phyloP scores from a whole-genome alignment of 2,329 filamentous ascomycete species.

The Corniculantispora saksenae region DNA sequence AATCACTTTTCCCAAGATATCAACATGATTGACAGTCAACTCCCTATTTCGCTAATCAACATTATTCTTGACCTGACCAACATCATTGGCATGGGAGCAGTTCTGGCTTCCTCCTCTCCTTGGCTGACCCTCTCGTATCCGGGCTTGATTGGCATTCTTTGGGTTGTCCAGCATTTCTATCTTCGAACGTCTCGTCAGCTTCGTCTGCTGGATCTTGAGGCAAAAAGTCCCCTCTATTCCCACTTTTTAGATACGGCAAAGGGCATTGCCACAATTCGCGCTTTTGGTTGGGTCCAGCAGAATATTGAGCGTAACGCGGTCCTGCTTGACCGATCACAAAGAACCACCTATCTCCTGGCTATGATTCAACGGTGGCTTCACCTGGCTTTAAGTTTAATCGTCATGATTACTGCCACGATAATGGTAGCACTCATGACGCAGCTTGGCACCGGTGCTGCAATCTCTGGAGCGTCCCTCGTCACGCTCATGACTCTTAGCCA shows the following conservation, averaged over 20 bases:
- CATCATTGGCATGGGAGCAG: constrained; percentile 40
- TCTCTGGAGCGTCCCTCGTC: constrained; percentile 39
- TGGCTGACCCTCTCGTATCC: constrained; percentile 50
- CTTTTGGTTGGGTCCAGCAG: constrained; percentile 40
- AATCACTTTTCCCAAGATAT: constrained; percentile 50
- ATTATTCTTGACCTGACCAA: constrained; percentile 17
- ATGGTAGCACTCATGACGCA: constrained; percentile 49
- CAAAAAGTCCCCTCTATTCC: constrained; percentile 55
- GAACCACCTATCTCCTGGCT: constrained; percentile 57
- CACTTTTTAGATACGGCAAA: not conserved
- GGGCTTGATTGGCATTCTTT: constrained; percentile 44
- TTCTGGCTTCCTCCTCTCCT: constrained; percentile 41
- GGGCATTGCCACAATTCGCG: not conserved
- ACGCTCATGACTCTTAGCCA: constrained; percentile 39
- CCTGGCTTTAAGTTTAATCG: constrained; percentile 49
- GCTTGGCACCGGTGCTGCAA: constrained; percentile 33
- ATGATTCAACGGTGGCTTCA: constrained; percentile 59
- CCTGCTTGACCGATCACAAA: constrained; percentile 54
- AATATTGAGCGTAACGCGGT: constrained; percentile 44
- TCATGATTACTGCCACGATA: constrained; percentile 47
- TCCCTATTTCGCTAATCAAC: constrained; percentile 38
- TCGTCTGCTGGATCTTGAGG: constrained; percentile 57
- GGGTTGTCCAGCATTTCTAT: constrained; percentile 54
- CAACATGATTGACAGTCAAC: constrained; percentile 41
- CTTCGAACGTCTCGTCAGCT: constrained; percentile 59